Base-by-base conservation (phyloP, 495 filamentous ascomycete genomes). In the Margaritispora aquatica region DNA sequence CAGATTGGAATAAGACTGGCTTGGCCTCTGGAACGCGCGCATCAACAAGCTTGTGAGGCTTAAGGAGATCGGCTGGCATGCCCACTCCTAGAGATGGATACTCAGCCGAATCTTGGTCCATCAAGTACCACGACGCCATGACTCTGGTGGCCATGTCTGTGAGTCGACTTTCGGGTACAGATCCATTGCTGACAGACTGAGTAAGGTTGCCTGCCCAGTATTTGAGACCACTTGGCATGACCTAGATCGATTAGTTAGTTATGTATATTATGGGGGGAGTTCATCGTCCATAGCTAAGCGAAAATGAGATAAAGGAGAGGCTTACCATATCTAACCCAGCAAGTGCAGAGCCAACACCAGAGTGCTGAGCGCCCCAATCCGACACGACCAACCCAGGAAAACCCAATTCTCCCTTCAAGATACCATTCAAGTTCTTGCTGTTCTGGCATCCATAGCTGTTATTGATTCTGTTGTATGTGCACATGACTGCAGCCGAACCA, bases 261-360 rank as follows among this genome's bases (percentile, higher is more conserved):
- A 19, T 74, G 75, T 50, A 26, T 50, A n/a, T 19, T n/a, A n/a
- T n/a, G n/a, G n/a, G n/a, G n/a, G n/a, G n/a, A n/a, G n/a, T n/a
- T n/a, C n/a, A n/a, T n/a, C n/a, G n/a, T n/a, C n/a, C n/a, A n/a
- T n/a, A n/a, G n/a, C n/a, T n/a, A 5, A 47, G 17, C 4, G 44
- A 4, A 22, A 47, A 47, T 47, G 8, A 9, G 21, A n/a, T 9
- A 4, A 47, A 7, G 4, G 44, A 22, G 2, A 1, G 93, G 92
- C 92, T 96, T 96, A 2, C 82, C 89, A 96, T 92, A 68, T 97
- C 93, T 48, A 96, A 71, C 48, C 93, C 93, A 50, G 92, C 92
- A 26, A 89, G 73, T 26, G 89, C 88, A 60, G 79, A 77, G 26
- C 82, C 77, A 10, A 87, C 88, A 70, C 93, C 93, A 23, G 88